Evolutionary conservation across 192 early-diverging fungal genomes (phyloP).

Genomic region (Podila epigama): DNA sequence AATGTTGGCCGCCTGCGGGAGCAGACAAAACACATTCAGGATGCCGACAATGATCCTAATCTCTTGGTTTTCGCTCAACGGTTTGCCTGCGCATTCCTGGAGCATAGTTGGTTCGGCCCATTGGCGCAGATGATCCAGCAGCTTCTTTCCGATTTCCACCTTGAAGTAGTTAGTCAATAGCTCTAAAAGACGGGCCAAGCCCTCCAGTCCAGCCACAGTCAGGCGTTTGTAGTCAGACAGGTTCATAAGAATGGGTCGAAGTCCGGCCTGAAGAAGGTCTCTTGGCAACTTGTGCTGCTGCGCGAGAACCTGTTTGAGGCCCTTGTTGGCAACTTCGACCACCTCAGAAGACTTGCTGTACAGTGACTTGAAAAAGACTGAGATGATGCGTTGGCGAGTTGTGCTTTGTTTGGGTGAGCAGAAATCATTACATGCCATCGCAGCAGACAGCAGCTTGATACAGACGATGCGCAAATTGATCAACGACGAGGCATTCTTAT

Average conservation of each 20-base stretch:
- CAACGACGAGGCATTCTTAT: constrained; percentile 81
- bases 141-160: constrained; percentile 97
- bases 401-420: constrained; percentile 72
- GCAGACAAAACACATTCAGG: constrained; percentile 89
- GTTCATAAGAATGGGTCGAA: constrained; percentile 95
- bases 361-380: constrained; percentile 98
- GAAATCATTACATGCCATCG: constrained; percentile 92
- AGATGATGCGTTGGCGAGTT: constrained; percentile 89
- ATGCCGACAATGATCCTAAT: constrained; percentile 96
- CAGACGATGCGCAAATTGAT: constrained; percentile 94
- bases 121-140: constrained; percentile 92
- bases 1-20: constrained; percentile 89
- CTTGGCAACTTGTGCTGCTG: constrained; percentile 92
- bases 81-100: constrained; percentile 79
- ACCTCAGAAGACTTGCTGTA: constrained; percentile 95
- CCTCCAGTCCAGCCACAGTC: constrained; percentile 92
- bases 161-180: constrained; percentile 98
- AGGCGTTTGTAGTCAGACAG: constrained; percentile 94
- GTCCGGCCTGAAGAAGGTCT: constrained; percentile 93
- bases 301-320: constrained; percentile 80
- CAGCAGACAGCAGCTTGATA: constrained; percentile 93
- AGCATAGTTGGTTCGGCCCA: constrained; percentile 92
- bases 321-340: constrained; percentile 93
- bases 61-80: constrained; percentile 90
- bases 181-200: constrained; percentile 90